Evolutionary conservation across 1,284 basidiomycete species (phyloP).

Genomic region (Malassezia dermatis): DNA sequence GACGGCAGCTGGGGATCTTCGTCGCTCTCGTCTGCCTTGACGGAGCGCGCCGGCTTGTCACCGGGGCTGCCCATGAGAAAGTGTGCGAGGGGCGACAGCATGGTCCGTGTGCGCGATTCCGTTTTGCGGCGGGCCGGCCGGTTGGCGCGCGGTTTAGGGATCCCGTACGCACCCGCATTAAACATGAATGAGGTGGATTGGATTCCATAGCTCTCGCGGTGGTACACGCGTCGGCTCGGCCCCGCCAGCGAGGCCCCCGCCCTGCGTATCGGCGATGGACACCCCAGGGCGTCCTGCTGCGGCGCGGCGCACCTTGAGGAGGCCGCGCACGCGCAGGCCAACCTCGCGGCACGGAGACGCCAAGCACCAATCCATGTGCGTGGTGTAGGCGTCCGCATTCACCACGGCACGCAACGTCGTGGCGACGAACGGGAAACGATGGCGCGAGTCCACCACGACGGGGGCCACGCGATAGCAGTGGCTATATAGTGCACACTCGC

Average conservation of each 20-base stretch:
- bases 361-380: neutral
- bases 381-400: neutral
- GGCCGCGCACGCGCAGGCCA: neutral
- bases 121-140: constrained; percentile 9
- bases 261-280: neutral
- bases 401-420: neutral
- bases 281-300: neutral
- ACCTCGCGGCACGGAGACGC: neutral
- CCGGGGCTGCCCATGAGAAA: constrained; percentile 25
- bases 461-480: neutral
- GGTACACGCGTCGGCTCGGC: neutral
- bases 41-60: neutral
- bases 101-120: constrained; percentile 25
- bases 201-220: neutral
- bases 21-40: constrained; percentile 10
- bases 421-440: neutral
- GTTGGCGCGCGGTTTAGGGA: constrained; percentile 44
- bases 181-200: constrained; percentile 18
- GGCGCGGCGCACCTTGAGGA: neutral
- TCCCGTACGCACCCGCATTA: constrained; percentile 50
- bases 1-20: constrained; percentile 16
- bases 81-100: constrained; percentile 39
- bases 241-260: neutral
- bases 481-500: neutral
- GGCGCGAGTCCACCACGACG: neutral